Conservation (phyloP, 2,329 filamentous ascomycete genomes). For the Knufia fluminis region DNA sequence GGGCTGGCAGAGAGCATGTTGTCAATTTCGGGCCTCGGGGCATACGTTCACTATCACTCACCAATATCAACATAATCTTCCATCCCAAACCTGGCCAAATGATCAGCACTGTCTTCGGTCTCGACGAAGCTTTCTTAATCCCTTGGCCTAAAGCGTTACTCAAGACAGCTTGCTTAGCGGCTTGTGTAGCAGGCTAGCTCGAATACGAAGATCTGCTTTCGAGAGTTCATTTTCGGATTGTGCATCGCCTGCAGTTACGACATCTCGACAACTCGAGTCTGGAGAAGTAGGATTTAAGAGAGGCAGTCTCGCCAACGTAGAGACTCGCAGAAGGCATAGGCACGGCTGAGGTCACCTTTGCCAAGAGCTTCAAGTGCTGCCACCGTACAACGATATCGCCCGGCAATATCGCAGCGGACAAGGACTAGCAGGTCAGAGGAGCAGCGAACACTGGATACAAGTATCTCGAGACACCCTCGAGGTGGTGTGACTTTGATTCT, state of each 20-base stretch:
- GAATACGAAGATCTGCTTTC: background rate
- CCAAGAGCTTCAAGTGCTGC: too few species aligned
- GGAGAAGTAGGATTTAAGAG: too few species aligned
- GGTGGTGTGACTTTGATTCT: background rate
- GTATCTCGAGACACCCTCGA: background rate
- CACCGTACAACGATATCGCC: too few species aligned
- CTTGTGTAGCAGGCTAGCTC: conserved; percentile 8
- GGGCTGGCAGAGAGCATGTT: background rate
- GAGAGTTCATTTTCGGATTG: background rate
- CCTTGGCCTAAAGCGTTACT: conserved; percentile 1
- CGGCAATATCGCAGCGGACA: too few species aligned
- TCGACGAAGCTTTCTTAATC: background rate
- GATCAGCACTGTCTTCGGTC: background rate
- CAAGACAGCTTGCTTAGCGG: conserved; percentile 1
- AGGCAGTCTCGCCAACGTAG: too few species aligned
- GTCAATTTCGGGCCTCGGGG: background rate
- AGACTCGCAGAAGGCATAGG: too few species aligned
- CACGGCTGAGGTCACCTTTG: too few species aligned
- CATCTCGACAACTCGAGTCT: background rate
- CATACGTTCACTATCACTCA: background rate
- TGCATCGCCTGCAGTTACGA: background rate
- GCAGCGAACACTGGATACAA: too few species aligned
- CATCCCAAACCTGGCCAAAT: background rate
- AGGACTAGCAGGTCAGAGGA: too few species aligned
- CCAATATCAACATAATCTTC: background rate